These are phyloP conservation scores for Penicillium lividum DNA, from an alignment of 495 filamentous ascomycete genomes.

Conservation along the genomic window DNA sequence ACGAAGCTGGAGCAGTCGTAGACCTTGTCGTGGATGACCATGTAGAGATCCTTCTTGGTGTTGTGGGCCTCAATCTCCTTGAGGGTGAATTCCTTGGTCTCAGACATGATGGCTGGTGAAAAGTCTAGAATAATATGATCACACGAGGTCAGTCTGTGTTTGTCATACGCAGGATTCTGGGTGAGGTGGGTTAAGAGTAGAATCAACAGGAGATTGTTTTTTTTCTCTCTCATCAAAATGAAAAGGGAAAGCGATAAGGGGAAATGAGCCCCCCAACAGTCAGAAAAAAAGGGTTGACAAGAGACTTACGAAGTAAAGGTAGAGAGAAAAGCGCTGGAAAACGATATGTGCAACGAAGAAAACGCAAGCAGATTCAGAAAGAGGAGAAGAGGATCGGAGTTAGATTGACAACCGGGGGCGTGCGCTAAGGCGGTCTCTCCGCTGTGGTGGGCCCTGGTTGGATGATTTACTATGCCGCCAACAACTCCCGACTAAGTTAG, in stretches of 20 bases:
- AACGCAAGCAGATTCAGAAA: constrained; percentile 10
- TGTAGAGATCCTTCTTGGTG: constrained; percentile 92
- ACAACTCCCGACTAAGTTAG: background rate
- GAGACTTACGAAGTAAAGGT: background rate
- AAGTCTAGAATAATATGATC: background rate
- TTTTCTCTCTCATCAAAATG: background rate
- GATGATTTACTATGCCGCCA: constrained; percentile 2
- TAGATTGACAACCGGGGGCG: constrained; percentile 13
- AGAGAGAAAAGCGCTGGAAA: background rate
- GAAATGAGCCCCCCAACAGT: background rate
- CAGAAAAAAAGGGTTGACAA: background rate
- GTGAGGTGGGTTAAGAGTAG: background rate
- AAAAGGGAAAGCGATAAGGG: background rate
- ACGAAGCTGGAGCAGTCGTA: constrained; percentile 88
- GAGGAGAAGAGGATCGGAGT: constrained; percentile 13
- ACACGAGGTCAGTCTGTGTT: background rate
- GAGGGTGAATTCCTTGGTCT: constrained; percentile 73
- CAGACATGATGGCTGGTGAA: constrained; percentile 58
- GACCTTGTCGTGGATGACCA: constrained; percentile 95
- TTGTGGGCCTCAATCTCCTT: constrained; percentile 83
- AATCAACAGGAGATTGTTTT: constrained; percentile 2
- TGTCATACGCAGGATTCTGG: background rate
- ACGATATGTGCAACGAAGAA: constrained; percentile 13
- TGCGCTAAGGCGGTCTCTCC: constrained; percentile 21
- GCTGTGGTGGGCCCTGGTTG: constrained; percentile 11